Evolutionary conservation across 495 filamentous ascomycete genomes (phyloP).

Genomic region (Pseudoneurospora amorphoporcata): DNA sequence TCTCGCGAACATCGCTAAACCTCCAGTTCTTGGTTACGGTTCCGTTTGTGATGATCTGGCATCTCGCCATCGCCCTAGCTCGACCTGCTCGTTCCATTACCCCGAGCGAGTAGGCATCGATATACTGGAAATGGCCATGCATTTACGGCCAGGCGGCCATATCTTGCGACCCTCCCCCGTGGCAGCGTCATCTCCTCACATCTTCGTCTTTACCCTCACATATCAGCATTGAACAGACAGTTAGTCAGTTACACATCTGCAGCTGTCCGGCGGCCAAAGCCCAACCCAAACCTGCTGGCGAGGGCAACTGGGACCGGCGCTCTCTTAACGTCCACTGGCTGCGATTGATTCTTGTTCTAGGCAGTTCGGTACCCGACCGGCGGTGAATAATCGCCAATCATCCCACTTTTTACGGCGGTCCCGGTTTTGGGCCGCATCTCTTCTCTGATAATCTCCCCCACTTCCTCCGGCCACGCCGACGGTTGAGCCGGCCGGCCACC

Average conservation of each 20-base stretch:
- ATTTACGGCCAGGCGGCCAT: background rate
- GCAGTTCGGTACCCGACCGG: background rate
- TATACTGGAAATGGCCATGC: background rate
- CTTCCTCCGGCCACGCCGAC: slow-evolving; percentile 1
- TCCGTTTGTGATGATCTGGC: slow-evolving; percentile 2
- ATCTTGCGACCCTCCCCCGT: background rate
- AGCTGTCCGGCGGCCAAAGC: background rate
- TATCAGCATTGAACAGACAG: background rate
- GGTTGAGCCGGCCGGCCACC: background rate
- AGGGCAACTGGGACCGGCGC: background rate
- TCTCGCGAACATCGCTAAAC: background rate
- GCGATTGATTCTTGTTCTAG: background rate
- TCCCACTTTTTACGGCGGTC: background rate
- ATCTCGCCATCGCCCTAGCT: slow-evolving; percentile 2
- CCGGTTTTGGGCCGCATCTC: background rate
- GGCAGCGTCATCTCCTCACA: background rate
- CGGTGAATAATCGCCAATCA: background rate
- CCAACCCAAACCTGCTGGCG: background rate
- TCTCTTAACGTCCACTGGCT: background rate
- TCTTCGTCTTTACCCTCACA: background rate
- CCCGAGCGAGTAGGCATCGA: background rate
- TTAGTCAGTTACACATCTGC: background rate
- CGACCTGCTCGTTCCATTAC: background rate
- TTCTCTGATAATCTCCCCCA: background rate
- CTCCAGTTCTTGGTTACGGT: background rate